Evolutionary conservation across 2,329 filamentous ascomycete species (phyloP).

Genomic region (Phaeosphaeriaceae sp.): DNA sequence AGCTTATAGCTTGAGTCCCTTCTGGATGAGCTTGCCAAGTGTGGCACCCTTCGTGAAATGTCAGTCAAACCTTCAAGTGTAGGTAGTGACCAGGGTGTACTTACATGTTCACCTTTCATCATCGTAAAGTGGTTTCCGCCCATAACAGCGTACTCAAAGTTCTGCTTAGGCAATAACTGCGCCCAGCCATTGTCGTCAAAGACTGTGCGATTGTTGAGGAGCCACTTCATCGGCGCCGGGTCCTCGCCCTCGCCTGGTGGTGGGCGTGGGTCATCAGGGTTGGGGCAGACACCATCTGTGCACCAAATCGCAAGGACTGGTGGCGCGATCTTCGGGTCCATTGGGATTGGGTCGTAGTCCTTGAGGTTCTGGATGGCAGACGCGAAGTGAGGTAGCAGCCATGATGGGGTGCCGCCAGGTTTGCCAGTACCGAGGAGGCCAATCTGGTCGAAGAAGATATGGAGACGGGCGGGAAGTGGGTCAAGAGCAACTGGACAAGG

Average conservation of each 20-base stretch:
- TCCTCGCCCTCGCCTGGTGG: conserved; percentile 65
- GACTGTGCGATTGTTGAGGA: conserved; percentile 75
- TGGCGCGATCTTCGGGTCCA: conserved; percentile 65
- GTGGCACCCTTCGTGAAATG: conserved; percentile 41
- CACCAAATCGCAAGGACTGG: conserved; percentile 73
- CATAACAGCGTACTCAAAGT: conserved; percentile 71
- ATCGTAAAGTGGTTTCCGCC: conserved; percentile 78
- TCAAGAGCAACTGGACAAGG: conserved; percentile 61
- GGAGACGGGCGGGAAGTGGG: conserved; percentile 62
- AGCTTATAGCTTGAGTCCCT: conserved; percentile 48
- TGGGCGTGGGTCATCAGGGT: conserved; percentile 70
- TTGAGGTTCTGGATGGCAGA: conserved; percentile 72
- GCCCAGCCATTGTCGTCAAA: conserved; percentile 76
- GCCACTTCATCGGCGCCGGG: conserved; percentile 65
- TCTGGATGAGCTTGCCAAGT: conserved; percentile 53
- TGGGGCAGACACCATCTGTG: conserved; percentile 74
- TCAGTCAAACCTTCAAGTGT: conserved; percentile 28
- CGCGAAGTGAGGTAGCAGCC: conserved; percentile 77
- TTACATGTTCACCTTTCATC: conserved; percentile 69
- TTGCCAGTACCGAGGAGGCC: conserved; percentile 72
- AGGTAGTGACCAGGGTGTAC: conserved; percentile 14
- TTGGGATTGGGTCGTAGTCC: conserved; percentile 71
- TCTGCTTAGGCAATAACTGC: conserved; percentile 66
- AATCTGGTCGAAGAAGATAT: conserved; percentile 75
- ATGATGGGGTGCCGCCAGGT: conserved; percentile 68